Evolutionary conservation across 2,329 filamentous ascomycete genomes (phyloP), one percentile per base, ranked within the genome.

Genomic region (Aspergillus pseudotamarii): DNA sequence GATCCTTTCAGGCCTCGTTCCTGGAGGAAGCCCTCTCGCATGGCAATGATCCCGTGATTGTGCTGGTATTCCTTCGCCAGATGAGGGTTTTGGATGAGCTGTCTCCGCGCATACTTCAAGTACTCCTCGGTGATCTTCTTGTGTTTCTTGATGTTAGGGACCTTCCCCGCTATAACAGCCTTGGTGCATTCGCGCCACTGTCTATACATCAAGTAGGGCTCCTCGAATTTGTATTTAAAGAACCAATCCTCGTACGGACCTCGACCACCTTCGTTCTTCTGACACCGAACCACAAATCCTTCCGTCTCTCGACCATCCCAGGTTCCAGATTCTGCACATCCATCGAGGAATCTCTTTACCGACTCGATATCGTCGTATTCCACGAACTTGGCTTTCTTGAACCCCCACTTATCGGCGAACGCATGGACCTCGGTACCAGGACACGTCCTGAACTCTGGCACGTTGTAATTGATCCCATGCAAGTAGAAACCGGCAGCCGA

Each of bases 141-240:
- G 77, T 99, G 95, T 78, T 98, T 98, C 81, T 88, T 94, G 81
- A 87, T 91, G 68, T 85, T 91, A 12, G 94, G 92, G 45, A 87
- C 80, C 70, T 87, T 91, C 16, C 91, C 91, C 1, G 85, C 74
- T 69, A 99, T 97, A 62, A 98, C 79, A 6, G 92, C 86, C 77
- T 97, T 98, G 48, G 95, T 99, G 75, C 92, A 96, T 80, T 99
- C 95, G 66, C 95, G 89, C 95, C 95, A 99, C 81, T 99, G 95
- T 28, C 95, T 89, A 80, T 98, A 99, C 93, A 99, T 96, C 64
- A 99, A 82, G 75, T 99, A 99, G 0, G 95, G 95, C 80, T 99
- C 95, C 74, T 99, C 95, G 64, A 99, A 99, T 81, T 99, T 99
- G 86, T 94, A 99, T 80, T 99, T 99, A 89, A 99, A 99, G 80